Evolutionary conservation across 2,329 filamentous ascomycete genomes (phyloP).

Genomic region (Ilyonectria robusta): DNA sequence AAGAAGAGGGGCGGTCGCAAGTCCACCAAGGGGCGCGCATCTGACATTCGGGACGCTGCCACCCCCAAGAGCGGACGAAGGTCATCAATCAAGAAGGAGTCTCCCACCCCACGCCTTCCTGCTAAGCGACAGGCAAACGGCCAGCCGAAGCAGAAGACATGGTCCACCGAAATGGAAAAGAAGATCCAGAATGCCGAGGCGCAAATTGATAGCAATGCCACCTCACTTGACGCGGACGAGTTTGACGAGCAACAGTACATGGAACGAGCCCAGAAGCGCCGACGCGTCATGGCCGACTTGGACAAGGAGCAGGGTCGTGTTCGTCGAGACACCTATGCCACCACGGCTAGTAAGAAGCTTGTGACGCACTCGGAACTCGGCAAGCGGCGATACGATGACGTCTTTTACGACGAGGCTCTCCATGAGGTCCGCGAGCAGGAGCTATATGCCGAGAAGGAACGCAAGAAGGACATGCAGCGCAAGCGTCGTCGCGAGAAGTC

Average conservation of each 20-base stretch:
- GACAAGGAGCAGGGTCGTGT: slow-evolving; percentile 77
- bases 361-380: slow-evolving; percentile 78
- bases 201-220: slow-evolving; percentile 63
- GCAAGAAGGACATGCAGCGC: slow-evolving; percentile 99
- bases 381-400: slow-evolving; percentile 81
- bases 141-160: slow-evolving; percentile 75
- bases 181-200: slow-evolving; percentile 57
- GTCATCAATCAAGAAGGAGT: slow-evolving; percentile 64
- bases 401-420: slow-evolving; percentile 85
- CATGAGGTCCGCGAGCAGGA: slow-evolving; percentile 92
- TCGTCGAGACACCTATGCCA: slow-evolving; percentile 72
- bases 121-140: slow-evolving; percentile 74
- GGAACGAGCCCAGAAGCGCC: slow-evolving; percentile 76
- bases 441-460: slow-evolving; percentile 94
- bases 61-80: slow-evolving; percentile 65
- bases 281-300: slow-evolving; percentile 72
- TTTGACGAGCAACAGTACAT: slow-evolving; percentile 64
- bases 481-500: slow-evolving; percentile 97
- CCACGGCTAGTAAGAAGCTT: slow-evolving; percentile 72
- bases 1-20: slow-evolving; percentile 53
- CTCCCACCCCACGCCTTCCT: slow-evolving; percentile 62
- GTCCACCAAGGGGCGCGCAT: slow-evolving; percentile 65
- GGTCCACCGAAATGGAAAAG: slow-evolving; percentile 66
- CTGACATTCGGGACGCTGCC: slow-evolving; percentile 65
- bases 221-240: slow-evolving; percentile 59